Evolutionary conservation across 106 monocot genomes (phyloP).

Genomic region (Dactylorhiza incarnata): DNA sequence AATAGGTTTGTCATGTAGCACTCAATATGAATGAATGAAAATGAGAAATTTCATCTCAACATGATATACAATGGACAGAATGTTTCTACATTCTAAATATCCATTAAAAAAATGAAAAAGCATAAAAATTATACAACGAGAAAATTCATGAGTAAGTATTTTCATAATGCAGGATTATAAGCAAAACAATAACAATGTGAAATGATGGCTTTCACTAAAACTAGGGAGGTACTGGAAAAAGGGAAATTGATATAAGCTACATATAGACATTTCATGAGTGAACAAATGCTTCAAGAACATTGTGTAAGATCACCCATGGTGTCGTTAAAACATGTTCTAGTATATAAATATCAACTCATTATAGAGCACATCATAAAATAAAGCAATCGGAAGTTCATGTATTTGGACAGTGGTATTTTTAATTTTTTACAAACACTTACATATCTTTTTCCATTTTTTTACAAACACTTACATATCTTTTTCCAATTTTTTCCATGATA

Average conservation of each 20-base stretch:
- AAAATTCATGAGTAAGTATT: neutral
- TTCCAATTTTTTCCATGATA: constrained; percentile 11
- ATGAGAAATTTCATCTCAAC: too few relatives aligned
- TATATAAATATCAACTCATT: neutral
- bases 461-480: neutral
- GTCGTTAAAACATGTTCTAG: neutral
- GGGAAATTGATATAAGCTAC: neutral
- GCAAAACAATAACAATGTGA: neutral
- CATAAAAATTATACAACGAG: neutral
- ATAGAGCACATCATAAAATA: neutral
- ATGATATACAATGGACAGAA: neutral
- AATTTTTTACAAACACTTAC: neutral
- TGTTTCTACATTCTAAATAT: neutral
- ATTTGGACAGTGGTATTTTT: neutral
- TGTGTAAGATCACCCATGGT: neutral
- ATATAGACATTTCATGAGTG: constrained; percentile 1
- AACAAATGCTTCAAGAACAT: neutral
- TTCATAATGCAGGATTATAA: neutral
- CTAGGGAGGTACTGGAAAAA: neutral
- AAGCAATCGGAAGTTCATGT: neutral
- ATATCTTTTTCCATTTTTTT: constrained; percentile 9
- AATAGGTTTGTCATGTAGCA: too few relatives aligned
- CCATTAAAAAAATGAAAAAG: neutral
- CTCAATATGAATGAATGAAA: too few relatives aligned
- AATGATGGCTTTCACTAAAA: neutral